Evolutionary conservation across 2,329 filamentous ascomycete genomes (phyloP).

Genomic region (Arachnopeziza araneosa): DNA sequence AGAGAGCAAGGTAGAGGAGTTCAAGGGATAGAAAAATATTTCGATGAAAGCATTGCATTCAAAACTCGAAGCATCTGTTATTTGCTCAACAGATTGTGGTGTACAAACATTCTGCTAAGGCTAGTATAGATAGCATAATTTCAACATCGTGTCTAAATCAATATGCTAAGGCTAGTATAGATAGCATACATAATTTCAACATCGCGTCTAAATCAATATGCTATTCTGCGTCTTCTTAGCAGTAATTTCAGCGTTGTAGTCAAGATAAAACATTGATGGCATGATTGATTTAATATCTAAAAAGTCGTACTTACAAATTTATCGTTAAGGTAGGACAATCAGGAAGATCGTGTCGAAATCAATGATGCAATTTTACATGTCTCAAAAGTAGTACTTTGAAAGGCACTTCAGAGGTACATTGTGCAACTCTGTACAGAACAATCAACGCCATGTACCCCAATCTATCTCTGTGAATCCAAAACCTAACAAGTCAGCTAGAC

Average conservation of each 20-base stretch:
- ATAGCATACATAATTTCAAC: background rate
- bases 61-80: background rate
- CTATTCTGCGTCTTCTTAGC: background rate
- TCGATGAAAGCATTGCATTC: conserved; percentile 5
- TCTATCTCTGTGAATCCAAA: background rate
- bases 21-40: conserved; percentile 31
- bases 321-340: no score
- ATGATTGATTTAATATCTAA: no score
- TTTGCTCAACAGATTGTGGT: background rate
- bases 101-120: background rate
- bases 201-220: background rate
- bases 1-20: conserved; percentile 56
- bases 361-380: no score
- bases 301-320: no score
- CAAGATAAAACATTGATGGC: no score
- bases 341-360: no score
- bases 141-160: background rate
- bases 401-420: no score
- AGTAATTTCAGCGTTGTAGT: no score
- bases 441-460: no score
- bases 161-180: background rate
- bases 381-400: no score
- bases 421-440: no score
- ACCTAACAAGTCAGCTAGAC: background rate
- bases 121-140: background rate